Conservation (phyloP, 2,329 filamentous ascomycete species). For the Aspergillus fumigatus region DNA sequence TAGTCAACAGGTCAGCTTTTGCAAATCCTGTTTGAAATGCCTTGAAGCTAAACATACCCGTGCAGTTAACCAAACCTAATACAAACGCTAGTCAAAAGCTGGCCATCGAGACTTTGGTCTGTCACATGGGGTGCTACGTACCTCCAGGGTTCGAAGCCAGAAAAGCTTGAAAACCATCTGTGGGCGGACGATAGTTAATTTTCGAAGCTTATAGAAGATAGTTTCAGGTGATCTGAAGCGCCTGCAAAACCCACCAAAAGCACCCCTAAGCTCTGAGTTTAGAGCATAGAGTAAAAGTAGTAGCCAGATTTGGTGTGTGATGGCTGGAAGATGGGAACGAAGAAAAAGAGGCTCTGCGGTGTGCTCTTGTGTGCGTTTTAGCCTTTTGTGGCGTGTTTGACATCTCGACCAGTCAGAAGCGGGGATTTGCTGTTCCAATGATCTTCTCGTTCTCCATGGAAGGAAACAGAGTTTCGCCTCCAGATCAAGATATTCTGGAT, state of each 20-base stretch:
- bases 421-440: not conserved
- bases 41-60: slow-evolving; percentile 26
- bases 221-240: not conserved
- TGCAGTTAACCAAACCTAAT: slow-evolving; percentile 34
- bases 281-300: not conserved
- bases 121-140: slow-evolving; percentile 16
- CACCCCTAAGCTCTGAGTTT: not conserved
- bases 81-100: not conserved
- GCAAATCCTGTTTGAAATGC: not conserved
- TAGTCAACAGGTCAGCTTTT: slow-evolving; percentile 7
- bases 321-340: not conserved
- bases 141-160: slow-evolving; percentile 32
- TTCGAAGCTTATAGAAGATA: not conserved
- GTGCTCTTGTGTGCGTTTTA: not conserved
- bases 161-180: slow-evolving; percentile 26
- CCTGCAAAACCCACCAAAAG: not conserved
- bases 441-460: not conserved
- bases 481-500: not conserved
- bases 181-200: not conserved
- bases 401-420: not conserved
- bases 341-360: not conserved
- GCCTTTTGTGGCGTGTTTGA: not conserved
- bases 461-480: not conserved
- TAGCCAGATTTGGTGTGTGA: not conserved
- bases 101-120: not conserved